A percentile compares a stretch with the other conserved stretches of the same genome.
Conservation (phyloP, 352 stramenopile genomes). For the Pythium aquatile region DNA sequence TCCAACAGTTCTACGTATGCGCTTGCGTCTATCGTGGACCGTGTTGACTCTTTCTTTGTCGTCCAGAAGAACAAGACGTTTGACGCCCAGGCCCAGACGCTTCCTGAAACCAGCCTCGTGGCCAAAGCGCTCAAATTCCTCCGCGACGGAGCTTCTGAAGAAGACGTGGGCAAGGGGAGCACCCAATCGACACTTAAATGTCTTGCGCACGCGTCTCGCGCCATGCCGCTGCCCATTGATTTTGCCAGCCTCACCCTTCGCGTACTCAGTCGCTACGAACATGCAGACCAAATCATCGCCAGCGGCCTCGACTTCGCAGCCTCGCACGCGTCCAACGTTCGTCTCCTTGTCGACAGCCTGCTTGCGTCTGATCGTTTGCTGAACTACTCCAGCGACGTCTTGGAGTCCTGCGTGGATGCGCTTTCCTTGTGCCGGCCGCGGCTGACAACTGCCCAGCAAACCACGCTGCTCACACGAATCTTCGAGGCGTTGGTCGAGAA, state of each 20-base stretch:
- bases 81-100: constrained; percentile 15
- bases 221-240: constrained; percentile 11
- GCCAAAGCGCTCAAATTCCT: constrained; percentile 19
- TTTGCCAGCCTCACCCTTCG: constrained; percentile 7
- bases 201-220: constrained; percentile 7
- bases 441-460: constrained; percentile 4
- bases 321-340: constrained; percentile 11
- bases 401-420: constrained; percentile 1
- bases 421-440: not conserved
- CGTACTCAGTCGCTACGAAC: constrained; percentile 5
- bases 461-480: constrained; percentile 4
- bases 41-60: constrained; percentile 6
- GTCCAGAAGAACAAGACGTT: constrained; percentile 25
- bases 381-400: constrained; percentile 8
- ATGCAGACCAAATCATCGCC: not conserved
- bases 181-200: constrained; percentile 5
- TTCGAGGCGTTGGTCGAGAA: constrained; percentile 15
- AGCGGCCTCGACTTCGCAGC: constrained; percentile 11
- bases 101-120: constrained; percentile 17
- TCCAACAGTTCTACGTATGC: not conserved
- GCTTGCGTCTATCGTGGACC: constrained; percentile 12
- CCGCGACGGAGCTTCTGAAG: constrained; percentile 2
- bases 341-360: constrained; percentile 4
- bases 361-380: constrained; percentile 7
- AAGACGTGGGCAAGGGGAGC: not conserved